Conservation (phyloP, 208 protist genomes). For the Trypanosoma cruzi region DNA sequence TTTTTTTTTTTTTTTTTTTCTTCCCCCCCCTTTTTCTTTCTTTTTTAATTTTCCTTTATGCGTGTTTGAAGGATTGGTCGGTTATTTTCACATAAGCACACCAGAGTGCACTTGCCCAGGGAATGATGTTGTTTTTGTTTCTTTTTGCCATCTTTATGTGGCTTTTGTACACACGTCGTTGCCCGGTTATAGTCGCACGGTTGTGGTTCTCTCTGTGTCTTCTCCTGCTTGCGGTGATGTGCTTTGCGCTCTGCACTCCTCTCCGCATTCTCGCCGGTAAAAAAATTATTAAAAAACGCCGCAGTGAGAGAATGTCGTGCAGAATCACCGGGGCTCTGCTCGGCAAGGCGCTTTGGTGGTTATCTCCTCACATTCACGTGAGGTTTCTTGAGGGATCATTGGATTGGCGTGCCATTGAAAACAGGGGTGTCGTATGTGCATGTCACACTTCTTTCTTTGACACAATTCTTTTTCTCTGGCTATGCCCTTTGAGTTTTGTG, state of each 20-base stretch:
- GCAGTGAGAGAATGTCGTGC: constrained; percentile 37
- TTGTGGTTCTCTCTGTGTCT: constrained; percentile 63
- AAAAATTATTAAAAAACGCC: constrained; percentile 33
- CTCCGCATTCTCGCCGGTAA: constrained; percentile 27
- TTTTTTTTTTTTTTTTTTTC: constrained; percentile 12
- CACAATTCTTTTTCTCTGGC: constrained; percentile 68
- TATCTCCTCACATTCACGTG: constrained; percentile 65
- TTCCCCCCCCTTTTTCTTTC: constrained; percentile 1
- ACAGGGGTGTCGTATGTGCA: constrained; percentile 62
- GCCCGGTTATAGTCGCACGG: constrained; percentile 57
- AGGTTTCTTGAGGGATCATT: constrained; percentile 66
- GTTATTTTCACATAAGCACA: neutral
- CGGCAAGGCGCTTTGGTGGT: constrained; percentile 45
- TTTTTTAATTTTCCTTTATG: constrained; percentile 12
- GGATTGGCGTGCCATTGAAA: constrained; percentile 44
- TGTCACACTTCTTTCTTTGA: constrained; percentile 92
- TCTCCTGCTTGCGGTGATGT: constrained; percentile 41
- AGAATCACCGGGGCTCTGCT: constrained; percentile 44
- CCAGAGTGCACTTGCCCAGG: neutral
- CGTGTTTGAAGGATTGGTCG: constrained; percentile 2
- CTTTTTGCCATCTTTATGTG: constrained; percentile 51
- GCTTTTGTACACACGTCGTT: constrained; percentile 41
- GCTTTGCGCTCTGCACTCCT: constrained; percentile 30
- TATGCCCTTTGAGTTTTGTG: constrained; percentile 56
- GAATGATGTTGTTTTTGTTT: constrained; percentile 13